phyloP scores from a whole-genome alignment of 1,284 basidiomycete genomes.

The Naganishia sp. region DNA sequence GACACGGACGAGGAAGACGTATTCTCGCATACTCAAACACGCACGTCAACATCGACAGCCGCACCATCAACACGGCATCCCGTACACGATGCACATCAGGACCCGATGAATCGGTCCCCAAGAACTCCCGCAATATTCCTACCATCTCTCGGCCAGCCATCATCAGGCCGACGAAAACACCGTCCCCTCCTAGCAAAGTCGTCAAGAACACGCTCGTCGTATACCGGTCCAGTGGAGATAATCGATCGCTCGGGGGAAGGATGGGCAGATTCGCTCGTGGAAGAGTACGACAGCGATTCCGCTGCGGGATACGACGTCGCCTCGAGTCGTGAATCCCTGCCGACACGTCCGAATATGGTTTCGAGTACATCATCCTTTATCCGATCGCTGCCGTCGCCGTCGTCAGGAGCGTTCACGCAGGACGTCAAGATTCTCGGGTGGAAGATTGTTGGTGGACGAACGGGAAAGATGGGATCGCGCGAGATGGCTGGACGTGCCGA shows the following conservation, averaged over 20 bases:
- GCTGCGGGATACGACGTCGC: neutral
- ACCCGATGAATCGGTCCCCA: neutral
- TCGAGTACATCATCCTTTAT: constrained; percentile 4
- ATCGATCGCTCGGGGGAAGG: constrained; percentile 24
- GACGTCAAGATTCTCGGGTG: constrained; percentile 31
- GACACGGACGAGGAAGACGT: constrained; percentile 16
- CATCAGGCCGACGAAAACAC: neutral
- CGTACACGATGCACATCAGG: neutral
- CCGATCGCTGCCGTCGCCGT: neutral
- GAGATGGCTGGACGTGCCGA: neutral
- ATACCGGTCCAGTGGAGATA: constrained; percentile 24
- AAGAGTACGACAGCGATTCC: neutral
- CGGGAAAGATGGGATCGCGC: neutral
- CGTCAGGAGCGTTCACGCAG: constrained; percentile 22
- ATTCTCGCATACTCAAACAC: neutral
- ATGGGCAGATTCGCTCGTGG: constrained; percentile 2
- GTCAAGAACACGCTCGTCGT: constrained; percentile 9
- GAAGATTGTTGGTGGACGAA: constrained; percentile 32
- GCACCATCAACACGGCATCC: neutral
- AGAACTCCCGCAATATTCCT: neutral
- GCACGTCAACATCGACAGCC: neutral
- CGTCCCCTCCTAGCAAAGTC: neutral
- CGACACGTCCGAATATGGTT: neutral
- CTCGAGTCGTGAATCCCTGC: neutral
- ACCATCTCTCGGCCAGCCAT: neutral